phyloP scores from a whole-genome alignment of 148 eudicot species.

The Rhododendron vialii region DNA sequence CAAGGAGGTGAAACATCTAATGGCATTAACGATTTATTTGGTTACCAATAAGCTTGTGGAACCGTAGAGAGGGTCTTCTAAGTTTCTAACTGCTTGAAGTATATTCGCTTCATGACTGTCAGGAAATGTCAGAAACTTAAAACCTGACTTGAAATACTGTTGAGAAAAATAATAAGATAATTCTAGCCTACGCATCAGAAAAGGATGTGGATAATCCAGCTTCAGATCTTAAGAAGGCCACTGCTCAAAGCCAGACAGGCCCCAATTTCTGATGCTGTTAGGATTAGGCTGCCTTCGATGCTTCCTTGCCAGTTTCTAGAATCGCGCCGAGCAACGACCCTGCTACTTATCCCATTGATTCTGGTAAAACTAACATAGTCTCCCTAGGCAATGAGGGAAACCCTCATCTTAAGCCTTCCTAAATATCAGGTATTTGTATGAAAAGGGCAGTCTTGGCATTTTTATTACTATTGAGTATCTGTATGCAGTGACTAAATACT shows the following conservation, averaged over 20 bases:
- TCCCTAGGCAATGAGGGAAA: not conserved
- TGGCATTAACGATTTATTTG: not conserved
- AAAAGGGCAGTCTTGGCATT: not conserved
- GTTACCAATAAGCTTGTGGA: not conserved
- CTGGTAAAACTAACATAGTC: not conserved
- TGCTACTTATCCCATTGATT: not conserved
- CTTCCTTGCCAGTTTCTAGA: not conserved
- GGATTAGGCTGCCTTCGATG: not conserved
- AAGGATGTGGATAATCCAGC: not conserved
- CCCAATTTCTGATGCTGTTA: not conserved
- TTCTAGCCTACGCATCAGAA: not conserved
- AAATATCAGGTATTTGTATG: not conserved
- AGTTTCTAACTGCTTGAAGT: not conserved
- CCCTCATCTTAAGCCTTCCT: too few relatives aligned
- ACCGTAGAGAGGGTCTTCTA: not conserved
- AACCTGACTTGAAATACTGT: not conserved
- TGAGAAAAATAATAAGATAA: not conserved
- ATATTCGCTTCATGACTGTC: not conserved
- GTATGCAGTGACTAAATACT: not conserved
- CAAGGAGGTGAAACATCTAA: not conserved
- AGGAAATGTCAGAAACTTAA: not conserved
- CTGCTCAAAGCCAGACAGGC: not conserved
- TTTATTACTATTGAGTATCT: not conserved
- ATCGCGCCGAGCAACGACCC: not conserved
- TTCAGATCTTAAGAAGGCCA: not conserved